These are phyloP conservation scores for Cephaloascus fragrans DNA, from an alignment of 805 yeast genomes.

Conservation along the genomic window DNA sequence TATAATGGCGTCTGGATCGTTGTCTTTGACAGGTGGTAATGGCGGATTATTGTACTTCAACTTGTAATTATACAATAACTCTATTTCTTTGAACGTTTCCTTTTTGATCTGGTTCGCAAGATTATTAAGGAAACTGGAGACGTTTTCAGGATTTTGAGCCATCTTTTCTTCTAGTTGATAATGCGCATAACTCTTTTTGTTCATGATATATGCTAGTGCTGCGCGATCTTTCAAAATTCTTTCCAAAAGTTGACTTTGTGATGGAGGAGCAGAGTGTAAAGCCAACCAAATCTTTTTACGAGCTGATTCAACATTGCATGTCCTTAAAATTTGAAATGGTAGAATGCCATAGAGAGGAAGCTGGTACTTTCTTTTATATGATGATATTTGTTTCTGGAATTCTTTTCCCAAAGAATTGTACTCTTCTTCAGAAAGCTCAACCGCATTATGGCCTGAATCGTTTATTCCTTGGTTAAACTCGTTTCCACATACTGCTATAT, in stretches of 20 bases:
- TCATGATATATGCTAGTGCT: slow-evolving; percentile 62
- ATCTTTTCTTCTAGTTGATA: slow-evolving; percentile 84
- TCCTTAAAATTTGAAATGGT: slow-evolving; percentile 55
- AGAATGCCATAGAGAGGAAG: slow-evolving; percentile 44
- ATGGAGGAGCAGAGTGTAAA: slow-evolving; percentile 52
- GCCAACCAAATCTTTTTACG: slow-evolving; percentile 69
- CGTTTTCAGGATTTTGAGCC: slow-evolving; percentile 78
- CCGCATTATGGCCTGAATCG: not conserved
- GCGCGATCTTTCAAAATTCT: slow-evolving; percentile 57
- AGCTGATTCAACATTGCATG: slow-evolving; percentile 43
- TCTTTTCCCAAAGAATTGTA: not conserved
- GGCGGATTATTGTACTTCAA: slow-evolving; percentile 8
- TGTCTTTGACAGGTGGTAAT: slow-evolving; percentile 1
- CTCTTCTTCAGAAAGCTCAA: not conserved
- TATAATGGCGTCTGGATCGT: slow-evolving; percentile 28
- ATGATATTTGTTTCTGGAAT: not conserved
- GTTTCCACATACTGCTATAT: slow-evolving; percentile 75
- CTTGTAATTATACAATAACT: slow-evolving; percentile 28
- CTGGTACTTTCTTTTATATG: not conserved
- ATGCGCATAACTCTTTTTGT: slow-evolving; percentile 58
- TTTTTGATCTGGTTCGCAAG: slow-evolving; percentile 42
- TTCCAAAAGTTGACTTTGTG: slow-evolving; percentile 53
- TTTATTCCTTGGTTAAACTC: slow-evolving; percentile 49
- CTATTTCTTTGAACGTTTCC: slow-evolving; percentile 52
- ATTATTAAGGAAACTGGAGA: slow-evolving; percentile 53